Evolutionary conservation across 1,284 basidiomycete species (phyloP).

Genomic region (Malassezia obtusa): DNA sequence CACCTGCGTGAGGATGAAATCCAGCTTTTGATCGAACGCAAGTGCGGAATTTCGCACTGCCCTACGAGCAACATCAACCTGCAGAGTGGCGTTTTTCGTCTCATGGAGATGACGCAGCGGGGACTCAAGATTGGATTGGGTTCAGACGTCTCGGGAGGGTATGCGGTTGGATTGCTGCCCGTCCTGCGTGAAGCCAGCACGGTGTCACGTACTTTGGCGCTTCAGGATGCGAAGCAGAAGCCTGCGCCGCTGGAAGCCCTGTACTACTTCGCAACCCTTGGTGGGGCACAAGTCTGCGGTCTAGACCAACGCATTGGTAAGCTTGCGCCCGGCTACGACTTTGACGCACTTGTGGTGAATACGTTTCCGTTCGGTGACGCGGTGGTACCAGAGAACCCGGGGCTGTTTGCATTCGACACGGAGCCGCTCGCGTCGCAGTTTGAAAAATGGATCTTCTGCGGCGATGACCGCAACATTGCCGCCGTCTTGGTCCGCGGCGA

Average conservation of each 20-base stretch:
- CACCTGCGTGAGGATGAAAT: slow-evolving; percentile 67
- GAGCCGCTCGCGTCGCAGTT: slow-evolving; percentile 48
- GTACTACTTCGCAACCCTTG: slow-evolving; percentile 79
- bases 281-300: slow-evolving; percentile 75
- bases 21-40: slow-evolving; percentile 58
- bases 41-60: slow-evolving; percentile 79
- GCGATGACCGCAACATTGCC: slow-evolving; percentile 73
- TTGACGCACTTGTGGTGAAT: slow-evolving; percentile 75
- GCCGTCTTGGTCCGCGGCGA: slow-evolving; percentile 75
- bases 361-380: slow-evolving; percentile 50
- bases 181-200: slow-evolving; percentile 71
- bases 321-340: slow-evolving; percentile 70
- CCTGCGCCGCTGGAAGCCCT: slow-evolving; percentile 57
- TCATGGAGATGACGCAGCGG: slow-evolving; percentile 67
- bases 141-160: slow-evolving; percentile 85
- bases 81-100: slow-evolving; percentile 67
- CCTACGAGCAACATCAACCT: slow-evolving; percentile 80
- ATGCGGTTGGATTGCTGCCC: slow-evolving; percentile 70
- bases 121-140: slow-evolving; percentile 78
- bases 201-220: slow-evolving; percentile 63
- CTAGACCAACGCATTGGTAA: slow-evolving; percentile 66
- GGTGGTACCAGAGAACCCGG: slow-evolving; percentile 53
- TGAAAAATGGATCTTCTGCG: slow-evolving; percentile 43
- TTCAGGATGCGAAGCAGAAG: slow-evolving; percentile 38
- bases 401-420: slow-evolving; percentile 54